These are phyloP conservation scores for Cryptomeria japonica DNA, from an alignment of 75 land plant species.

Conservation along the genomic window DNA sequence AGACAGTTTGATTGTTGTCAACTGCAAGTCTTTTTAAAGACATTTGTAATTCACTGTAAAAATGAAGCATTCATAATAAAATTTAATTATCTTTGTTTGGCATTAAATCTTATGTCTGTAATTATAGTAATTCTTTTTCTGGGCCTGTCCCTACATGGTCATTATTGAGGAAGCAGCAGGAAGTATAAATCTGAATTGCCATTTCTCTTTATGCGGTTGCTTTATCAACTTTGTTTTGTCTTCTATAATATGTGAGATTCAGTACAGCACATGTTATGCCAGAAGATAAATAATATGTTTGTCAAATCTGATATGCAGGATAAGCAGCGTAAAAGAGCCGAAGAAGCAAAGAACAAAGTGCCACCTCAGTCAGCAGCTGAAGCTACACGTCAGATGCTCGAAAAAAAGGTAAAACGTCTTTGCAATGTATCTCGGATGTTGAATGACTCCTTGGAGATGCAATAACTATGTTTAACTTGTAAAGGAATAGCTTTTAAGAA, in stretches of 20 bases:
- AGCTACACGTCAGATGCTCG: conserved; percentile 67
- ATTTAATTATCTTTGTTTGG: no score
- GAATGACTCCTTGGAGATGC: not conserved
- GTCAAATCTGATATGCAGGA: conserved; percentile 36
- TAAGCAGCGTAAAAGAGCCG: conserved; percentile 57
- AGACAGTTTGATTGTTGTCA: no score
- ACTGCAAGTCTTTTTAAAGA: no score
- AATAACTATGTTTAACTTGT: not conserved
- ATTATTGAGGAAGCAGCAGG: not conserved
- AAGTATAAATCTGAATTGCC: not conserved
- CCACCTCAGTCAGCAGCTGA: conserved; percentile 79
- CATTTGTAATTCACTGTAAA: no score
- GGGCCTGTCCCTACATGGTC: not conserved
- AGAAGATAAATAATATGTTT: not conserved
- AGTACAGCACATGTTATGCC: not conserved
- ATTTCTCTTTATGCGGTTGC: not conserved
- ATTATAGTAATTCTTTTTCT: no score
- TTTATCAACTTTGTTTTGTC: not conserved
- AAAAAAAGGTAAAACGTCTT: conserved; percentile 48
- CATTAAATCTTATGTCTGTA: no score
- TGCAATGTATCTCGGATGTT: no score
- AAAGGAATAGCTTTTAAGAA: not conserved
- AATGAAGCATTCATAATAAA: no score
- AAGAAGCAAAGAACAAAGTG: conserved; percentile 49
- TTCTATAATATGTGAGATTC: not conserved